A percentile compares a stretch with the other conserved stretches of the same genome.
These are phyloP conservation scores for Candida silvatica DNA, from an alignment of 805 yeast species.

Conservation along the genomic window DNA sequence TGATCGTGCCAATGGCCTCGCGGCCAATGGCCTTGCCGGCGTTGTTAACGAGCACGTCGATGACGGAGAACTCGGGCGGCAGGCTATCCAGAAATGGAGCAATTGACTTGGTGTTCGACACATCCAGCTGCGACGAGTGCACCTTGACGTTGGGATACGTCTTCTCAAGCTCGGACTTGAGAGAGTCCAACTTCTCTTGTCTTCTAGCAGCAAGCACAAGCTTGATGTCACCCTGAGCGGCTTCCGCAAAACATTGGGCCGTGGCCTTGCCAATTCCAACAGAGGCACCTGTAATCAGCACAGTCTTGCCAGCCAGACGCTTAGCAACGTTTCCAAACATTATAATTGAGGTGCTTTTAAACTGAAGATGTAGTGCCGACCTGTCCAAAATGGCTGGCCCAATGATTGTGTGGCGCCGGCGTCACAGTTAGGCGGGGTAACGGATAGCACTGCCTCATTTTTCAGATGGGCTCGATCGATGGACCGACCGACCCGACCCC, in stretches of 20 bases:
- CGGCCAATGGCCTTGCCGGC: slow-evolving; percentile 79
- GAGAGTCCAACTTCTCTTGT: slow-evolving; percentile 32
- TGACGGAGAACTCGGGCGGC: slow-evolving; percentile 41
- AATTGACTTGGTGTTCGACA: slow-evolving; percentile 34
- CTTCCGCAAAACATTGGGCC: slow-evolving; percentile 74
- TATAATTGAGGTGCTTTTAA: too few relatives aligned
- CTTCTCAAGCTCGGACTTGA: slow-evolving; percentile 28
- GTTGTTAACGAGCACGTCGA: slow-evolving; percentile 63
- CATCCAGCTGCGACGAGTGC: slow-evolving; percentile 28
- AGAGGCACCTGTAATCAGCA: slow-evolving; percentile 93
- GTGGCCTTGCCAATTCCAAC: slow-evolving; percentile 94
- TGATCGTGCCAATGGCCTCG: slow-evolving; percentile 66
- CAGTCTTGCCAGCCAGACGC: slow-evolving; percentile 69
- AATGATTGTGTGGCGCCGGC: too few relatives aligned
- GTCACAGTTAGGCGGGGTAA: too few relatives aligned
- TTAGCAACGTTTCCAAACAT: slow-evolving; percentile 52
- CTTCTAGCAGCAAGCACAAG: slow-evolving; percentile 47
- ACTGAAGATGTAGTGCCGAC: too few relatives aligned
- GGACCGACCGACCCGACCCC: too few relatives aligned
- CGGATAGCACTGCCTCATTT: too few relatives aligned
- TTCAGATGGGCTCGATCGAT: too few relatives aligned
- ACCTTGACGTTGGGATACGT: slow-evolving; percentile 27
- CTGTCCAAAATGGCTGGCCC: too few relatives aligned
- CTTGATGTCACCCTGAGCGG: slow-evolving; percentile 41
- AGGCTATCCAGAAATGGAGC: slow-evolving; percentile 33